Conservation (phyloP, 2,329 filamentous ascomycete genomes). For the Trichocomaceae sp. region DNA sequence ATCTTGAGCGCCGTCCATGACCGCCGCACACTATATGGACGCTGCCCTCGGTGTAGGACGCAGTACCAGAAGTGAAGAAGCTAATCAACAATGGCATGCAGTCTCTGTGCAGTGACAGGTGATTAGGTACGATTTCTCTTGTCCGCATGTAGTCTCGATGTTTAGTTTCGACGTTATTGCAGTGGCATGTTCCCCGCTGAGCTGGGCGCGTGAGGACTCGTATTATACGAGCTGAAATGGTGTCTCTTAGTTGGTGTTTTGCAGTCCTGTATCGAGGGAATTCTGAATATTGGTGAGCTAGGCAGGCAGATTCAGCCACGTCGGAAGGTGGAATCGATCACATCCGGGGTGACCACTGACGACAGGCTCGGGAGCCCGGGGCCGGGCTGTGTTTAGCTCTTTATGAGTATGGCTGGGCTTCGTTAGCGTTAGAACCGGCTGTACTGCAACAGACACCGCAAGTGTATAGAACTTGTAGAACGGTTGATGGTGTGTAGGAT, state of each 20-base stretch:
- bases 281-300: not conserved
- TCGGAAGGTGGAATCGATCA: not conserved
- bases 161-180: not conserved
- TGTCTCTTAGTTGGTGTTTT: not conserved
- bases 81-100: not conserved
- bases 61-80: not conserved
- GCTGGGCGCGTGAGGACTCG: not conserved
- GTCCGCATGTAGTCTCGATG: not conserved
- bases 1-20: conserved; percentile 31
- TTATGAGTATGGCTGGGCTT: not conserved
- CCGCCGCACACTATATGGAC: not conserved
- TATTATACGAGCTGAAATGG: not conserved
- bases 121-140: not conserved
- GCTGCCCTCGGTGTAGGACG: not conserved
- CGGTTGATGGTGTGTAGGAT: too few relatives aligned
- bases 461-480: not conserved
- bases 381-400: not conserved
- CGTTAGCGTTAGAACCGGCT: not conserved
- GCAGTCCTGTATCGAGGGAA: not conserved
- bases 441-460: not conserved
- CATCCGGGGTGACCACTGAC: not conserved
- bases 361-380: not conserved
- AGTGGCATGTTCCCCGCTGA: conserved; percentile 5
- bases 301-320: not conserved
- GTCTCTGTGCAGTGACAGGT: not conserved